Base-by-base conservation (phyloP, 352 stramenopile species). In the Phytophthora chlamydospora region DNA sequence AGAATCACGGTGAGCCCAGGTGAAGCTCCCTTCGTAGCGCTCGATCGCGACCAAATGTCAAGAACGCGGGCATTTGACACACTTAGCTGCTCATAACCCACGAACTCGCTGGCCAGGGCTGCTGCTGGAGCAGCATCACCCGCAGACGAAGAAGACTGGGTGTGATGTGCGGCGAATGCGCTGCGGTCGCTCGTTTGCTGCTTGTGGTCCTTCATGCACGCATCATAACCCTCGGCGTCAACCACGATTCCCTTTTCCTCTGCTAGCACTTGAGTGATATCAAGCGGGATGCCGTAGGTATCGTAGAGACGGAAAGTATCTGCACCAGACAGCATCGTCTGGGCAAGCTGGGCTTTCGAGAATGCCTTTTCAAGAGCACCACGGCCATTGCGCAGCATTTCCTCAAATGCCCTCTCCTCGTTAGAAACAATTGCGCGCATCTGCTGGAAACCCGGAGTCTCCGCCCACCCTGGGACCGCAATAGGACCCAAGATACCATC, bases 261-360 rank as follows among this genome's bases (percentile, higher is more conserved):
- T 0, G 82, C 85, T 32, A 95, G 51, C 7, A 82, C 66, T 36
- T 93, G 75, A 9, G 79, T 92, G 38, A 95, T 83, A 44, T 93
- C 82, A 35, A 95, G 72, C 3, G 85, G 79, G n/a, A 95, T 80
- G 32, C 84, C 85, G 36, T 78, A 88, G 10, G 84, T 93, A 39
- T 95, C 78, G 53, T 91, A 95, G 2, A 95, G 44, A 9, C 75
- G 71, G 55, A 90, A 92, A 29, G 85, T 78, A 16, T 92, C 77
- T 10, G 31, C 56, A 12, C 83, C 85, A 12, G 78, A 55, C 35
- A 95, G 40, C 16, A 54, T 55, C 7, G 50, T 35, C n/a, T 51
- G 40, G 1, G 39, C 45, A 14, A 43, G 10, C 2, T 60, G 45
- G 10, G 61, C 60, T 34, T 67, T 71, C 1, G 53, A 58, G 27